Conservation (phyloP, 179 eudicot genomes). For the Silene coronaria region DNA sequence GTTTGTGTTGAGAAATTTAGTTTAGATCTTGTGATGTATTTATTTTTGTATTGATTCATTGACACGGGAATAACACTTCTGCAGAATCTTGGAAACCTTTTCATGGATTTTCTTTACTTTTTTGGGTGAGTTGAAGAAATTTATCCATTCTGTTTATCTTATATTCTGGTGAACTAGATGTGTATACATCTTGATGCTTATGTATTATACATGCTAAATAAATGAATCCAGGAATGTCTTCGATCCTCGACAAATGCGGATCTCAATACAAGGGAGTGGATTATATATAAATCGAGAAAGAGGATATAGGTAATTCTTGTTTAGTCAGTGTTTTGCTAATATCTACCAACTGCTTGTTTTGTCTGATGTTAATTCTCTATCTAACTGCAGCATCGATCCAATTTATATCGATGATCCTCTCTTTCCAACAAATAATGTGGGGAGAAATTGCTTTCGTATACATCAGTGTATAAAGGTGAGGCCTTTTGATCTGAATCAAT, state of each 20-base stretch:
- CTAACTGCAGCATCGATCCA: slow-evolving; percentile 76
- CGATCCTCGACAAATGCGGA: slow-evolving; percentile 98
- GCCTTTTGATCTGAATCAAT: not conserved
- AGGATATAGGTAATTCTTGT: slow-evolving; percentile 63
- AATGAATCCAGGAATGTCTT: slow-evolving; percentile 69
- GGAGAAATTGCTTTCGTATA: slow-evolving; percentile 91
- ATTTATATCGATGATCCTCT: slow-evolving; percentile 93
- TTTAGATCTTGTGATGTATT: slow-evolving; percentile 12
- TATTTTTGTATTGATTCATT: slow-evolving; percentile 17
- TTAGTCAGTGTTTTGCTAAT: slow-evolving; percentile 7
- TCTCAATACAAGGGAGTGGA: slow-evolving; percentile 92
- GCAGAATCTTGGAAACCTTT: slow-evolving; percentile 82
- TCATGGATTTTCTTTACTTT: slow-evolving; percentile 94
- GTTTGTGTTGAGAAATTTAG: not conserved
- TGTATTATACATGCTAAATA: slow-evolving; percentile 11
- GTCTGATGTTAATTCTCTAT: slow-evolving; percentile 17
- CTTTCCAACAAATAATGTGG: slow-evolving; percentile 83
- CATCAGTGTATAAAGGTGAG: slow-evolving; percentile 95
- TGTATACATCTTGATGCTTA: slow-evolving; percentile 9
- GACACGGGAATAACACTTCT: slow-evolving; percentile 15
- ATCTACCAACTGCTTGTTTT: slow-evolving; percentile 10
- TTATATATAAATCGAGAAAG: slow-evolving; percentile 83
- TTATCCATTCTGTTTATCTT: not conserved
- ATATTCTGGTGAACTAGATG: slow-evolving; percentile 13
- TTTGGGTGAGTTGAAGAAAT: slow-evolving; percentile 70